Conservation (phyloP, 2,329 filamentous ascomycete genomes). For the Cordyceps cicadae region DNA sequence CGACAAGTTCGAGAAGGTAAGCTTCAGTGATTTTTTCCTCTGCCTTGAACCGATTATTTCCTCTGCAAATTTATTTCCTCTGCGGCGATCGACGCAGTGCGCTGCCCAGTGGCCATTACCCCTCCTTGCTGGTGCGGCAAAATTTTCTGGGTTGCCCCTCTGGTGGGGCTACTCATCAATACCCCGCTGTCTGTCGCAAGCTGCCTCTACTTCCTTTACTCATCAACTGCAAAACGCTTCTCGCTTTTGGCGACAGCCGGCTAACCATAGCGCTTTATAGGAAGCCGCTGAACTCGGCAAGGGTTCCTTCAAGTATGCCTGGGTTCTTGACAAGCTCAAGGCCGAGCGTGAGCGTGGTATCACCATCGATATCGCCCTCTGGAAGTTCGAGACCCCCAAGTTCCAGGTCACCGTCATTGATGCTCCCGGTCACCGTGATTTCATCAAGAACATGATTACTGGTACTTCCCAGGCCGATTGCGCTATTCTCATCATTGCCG, state of each 20-base stretch:
- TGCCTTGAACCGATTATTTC: neutral
- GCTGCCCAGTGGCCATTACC: slow-evolving; percentile 17
- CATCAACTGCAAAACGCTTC: neutral
- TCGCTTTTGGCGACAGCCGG: neutral
- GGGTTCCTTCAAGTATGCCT: slow-evolving; percentile 99
- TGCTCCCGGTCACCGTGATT: slow-evolving; percentile 99
- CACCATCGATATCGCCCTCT: slow-evolving; percentile 99
- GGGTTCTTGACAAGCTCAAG: slow-evolving; percentile 99
- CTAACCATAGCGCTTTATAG: slow-evolving; percentile 38
- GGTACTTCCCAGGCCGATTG: slow-evolving; percentile 99
- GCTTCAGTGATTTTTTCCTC: slow-evolving; percentile 21
- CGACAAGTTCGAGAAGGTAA: slow-evolving; percentile 99
- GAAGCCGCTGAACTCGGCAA: slow-evolving; percentile 99
- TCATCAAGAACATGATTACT: slow-evolving; percentile 99
- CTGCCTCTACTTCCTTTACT: neutral
- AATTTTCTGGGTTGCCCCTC: slow-evolving; percentile 20
- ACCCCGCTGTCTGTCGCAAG: slow-evolving; percentile 11
- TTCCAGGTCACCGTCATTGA: slow-evolving; percentile 99
- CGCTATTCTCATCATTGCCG: slow-evolving; percentile 99
- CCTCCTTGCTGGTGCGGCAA: slow-evolving; percentile 13
- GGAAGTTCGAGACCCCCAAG: slow-evolving; percentile 99
- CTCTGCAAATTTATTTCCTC: slow-evolving; percentile 13
- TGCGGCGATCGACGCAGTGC: slow-evolving; percentile 8
- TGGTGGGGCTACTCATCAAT: slow-evolving; percentile 14
- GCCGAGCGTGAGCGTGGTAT: slow-evolving; percentile 99